Base-by-base conservation (phyloP, 129 eudicot genomes). In the Gnaphalium uliginosum region DNA sequence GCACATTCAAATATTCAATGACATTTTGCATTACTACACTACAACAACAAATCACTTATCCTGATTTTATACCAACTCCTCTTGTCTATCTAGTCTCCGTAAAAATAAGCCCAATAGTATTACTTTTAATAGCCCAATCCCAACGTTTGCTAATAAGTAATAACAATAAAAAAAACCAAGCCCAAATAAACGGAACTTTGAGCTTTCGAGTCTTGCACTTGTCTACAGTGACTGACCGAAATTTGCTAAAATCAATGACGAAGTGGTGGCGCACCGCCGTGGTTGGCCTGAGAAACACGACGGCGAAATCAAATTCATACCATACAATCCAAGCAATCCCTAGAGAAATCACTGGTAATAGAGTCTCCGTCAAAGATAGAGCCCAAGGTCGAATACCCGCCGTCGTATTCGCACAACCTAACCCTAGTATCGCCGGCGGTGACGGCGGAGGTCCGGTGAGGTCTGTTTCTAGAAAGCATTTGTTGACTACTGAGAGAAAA, bases 311-410 rank as follows among this genome's bases (percentile, higher is more conserved):
- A 27, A 80, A 81, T 41, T 65, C 83, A 4, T 88, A 75, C 80
- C 96, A 90, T 64, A 93, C 98, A 1, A 90, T 90, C 53, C 97
- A 93, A 82, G 97, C 97, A 69, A 66, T 93, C 0, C 97, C 98
- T 0, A 82, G 98, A 73, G 98, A 93, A 69, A 54, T 85, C 5
- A 68, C 87, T 17, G 98, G 98, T 5, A 69, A 67, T 61, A 76
- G 88, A 81, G 68, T 88, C 76, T 83, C 98, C 63, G 81, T 66
- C 68, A 85, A 88, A 70, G 98, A 93, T 73, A 80, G 98, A 80
- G 96, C 96, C 5, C 98, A 88, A 70, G 97, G 98, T 24, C 93
- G 98, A 17, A 87, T 93, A 43, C 98, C 98, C 21, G 88, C 93
- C 5, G 98, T 93, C 39, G 96, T 93, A 2, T 83, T 93, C 79